Evolutionary conservation across 176 grass and related monocot genomes (phyloP).

Genomic region (Hyparrhenia diplandra): DNA sequence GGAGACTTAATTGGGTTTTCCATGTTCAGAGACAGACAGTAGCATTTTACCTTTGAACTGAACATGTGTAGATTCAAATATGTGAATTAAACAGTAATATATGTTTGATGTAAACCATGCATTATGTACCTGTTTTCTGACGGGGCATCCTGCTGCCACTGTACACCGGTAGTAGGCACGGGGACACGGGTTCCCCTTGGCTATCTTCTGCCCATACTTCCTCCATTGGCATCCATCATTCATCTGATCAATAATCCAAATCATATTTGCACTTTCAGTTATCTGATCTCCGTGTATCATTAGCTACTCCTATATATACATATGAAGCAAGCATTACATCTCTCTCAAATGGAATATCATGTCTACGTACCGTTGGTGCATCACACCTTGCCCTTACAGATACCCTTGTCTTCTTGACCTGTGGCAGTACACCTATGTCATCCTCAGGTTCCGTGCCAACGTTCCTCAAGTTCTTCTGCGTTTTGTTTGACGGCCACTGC

Average conservation of each 20-base stretch:
- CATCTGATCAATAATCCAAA: conserved; percentile 49
- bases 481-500: conserved; percentile 49
- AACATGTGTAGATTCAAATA: background rate
- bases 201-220: conserved; percentile 87
- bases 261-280: background rate
- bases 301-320: background rate
- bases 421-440: conserved; percentile 32
- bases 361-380: conserved; percentile 51
- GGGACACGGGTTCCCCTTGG: conserved; percentile 85
- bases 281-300: no score
- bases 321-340: background rate
- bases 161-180: conserved; percentile 89
- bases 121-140: conserved; percentile 74
- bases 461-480: conserved; percentile 30
- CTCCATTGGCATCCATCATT: conserved; percentile 90
- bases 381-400: conserved; percentile 75
- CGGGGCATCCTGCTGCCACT: conserved; percentile 61
- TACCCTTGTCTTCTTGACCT: conserved; percentile 75
- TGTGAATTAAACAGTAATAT: background rate
- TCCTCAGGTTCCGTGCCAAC: conserved; percentile 22
- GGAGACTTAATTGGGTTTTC: background rate
- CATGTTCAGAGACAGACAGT: background rate
- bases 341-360: background rate
- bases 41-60: background rate
- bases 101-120: background rate